Conservation (phyloP, 176 grass and related monocot genomes). For the Avena atlantica region DNA sequence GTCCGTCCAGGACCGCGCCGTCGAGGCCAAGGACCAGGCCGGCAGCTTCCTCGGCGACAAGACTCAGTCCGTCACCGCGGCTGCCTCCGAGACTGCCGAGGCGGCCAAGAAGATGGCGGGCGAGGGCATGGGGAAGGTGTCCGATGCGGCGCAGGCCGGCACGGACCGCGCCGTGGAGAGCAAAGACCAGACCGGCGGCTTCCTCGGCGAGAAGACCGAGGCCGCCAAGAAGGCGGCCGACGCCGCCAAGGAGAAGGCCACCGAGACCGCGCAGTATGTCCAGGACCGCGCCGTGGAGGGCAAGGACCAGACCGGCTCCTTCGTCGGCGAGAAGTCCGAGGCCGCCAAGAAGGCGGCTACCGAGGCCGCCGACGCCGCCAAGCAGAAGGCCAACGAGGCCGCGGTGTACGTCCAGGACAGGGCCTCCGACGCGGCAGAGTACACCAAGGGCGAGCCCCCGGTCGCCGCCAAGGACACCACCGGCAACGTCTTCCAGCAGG, state of each 20-base stretch:
- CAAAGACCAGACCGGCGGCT: slow-evolving; percentile 47
- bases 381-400: slow-evolving; percentile 21
- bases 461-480: slow-evolving; percentile 33
- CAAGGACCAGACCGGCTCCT: slow-evolving; percentile 29
- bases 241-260: slow-evolving; percentile 39
- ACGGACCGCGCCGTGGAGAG: slow-evolving; percentile 32
- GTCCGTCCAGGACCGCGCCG: too few relatives aligned
- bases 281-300: slow-evolving; percentile 30
- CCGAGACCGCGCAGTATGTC: not conserved
- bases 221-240: slow-evolving; percentile 50
- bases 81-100: slow-evolving; percentile 37
- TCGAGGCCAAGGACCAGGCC: not conserved
- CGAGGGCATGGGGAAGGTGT: slow-evolving; percentile 41
- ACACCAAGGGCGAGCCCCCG: slow-evolving; percentile 46
- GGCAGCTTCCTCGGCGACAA: not conserved
- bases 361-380: slow-evolving; percentile 33
- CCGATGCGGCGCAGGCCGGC: slow-evolving; percentile 12
- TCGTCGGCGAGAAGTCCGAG: slow-evolving; percentile 38
- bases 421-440: slow-evolving; percentile 28
- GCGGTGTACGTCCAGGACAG: not conserved
- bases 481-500: slow-evolving; percentile 64
- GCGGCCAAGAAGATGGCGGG: slow-evolving; percentile 50
- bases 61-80: slow-evolving; percentile 27
- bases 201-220: slow-evolving; percentile 42
- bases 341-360: slow-evolving; percentile 51